Conservation (phyloP, 352 stramenopile genomes). For the Phytophthora meadii region DNA sequence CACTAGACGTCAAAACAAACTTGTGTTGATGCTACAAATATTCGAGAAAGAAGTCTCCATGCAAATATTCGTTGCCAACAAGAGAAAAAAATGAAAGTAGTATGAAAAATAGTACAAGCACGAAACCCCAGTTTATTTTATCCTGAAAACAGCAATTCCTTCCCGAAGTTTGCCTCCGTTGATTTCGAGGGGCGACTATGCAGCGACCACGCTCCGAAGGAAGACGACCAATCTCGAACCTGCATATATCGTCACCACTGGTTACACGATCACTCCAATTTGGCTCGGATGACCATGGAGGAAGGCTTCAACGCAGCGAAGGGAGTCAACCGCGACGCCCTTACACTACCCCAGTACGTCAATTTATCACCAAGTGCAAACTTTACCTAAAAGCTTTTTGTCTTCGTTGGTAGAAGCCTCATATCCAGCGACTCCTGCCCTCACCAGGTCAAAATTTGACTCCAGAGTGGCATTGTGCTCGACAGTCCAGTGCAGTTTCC, state of each 20-base stretch:
- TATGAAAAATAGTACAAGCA: no score
- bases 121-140: background rate
- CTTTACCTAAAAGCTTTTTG: no score
- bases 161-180: no score
- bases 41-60: no score
- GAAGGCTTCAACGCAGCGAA: background rate
- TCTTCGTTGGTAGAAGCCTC: constrained; percentile 41
- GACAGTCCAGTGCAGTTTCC: constrained; percentile 3
- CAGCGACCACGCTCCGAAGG: constrained; percentile 27
- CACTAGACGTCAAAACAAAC: no score
- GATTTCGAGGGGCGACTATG: constrained; percentile 8
- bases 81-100: no score
- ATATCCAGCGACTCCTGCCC: constrained; percentile 45
- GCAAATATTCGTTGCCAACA: no score
- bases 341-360: constrained; percentile 47
- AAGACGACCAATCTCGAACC: background rate
- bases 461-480: constrained; percentile 8
- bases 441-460: constrained; percentile 32
- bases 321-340: constrained; percentile 32
- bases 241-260: constrained; percentile 2
- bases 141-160: background rate
- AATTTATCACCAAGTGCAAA: no score
- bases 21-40: no score
- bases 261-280: constrained; percentile 33
- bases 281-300: constrained; percentile 4